A percentile compares a stretch with the other conserved stretches of the same genome.
Conservation (phyloP, 495 filamentous ascomycete species). For the Penicillium pulvis region DNA sequence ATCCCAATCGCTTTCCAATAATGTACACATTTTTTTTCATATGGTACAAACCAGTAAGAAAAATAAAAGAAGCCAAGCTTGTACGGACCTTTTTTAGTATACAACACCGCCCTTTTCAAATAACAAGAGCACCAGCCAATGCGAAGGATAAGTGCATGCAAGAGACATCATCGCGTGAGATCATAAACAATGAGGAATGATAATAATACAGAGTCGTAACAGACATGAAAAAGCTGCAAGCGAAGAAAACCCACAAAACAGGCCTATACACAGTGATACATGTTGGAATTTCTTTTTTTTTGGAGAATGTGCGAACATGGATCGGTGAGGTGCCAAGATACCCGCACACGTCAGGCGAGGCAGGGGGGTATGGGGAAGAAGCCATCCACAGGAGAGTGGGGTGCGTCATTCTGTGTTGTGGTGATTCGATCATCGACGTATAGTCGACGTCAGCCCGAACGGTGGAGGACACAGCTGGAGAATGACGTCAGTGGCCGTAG, state of each 20-base stretch:
- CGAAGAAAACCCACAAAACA: constrained; percentile 21
- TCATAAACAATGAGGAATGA: constrained; percentile 24
- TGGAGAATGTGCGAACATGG: constrained; percentile 15
- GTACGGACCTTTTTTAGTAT: constrained; percentile 2
- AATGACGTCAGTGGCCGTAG: constrained; percentile 23
- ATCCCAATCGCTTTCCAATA: not conserved
- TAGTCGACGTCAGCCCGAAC: constrained; percentile 21
- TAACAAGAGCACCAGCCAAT: constrained; percentile 10
- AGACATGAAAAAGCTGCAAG: constrained; percentile 29
- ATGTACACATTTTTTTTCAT: constrained; percentile 11
- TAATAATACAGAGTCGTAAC: constrained; percentile 30
- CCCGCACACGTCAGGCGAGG: constrained; percentile 24
- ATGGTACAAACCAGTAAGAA: constrained; percentile 2
- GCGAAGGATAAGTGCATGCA: constrained; percentile 21
- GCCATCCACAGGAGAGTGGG: constrained; percentile 8
- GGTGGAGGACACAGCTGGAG: constrained; percentile 1
- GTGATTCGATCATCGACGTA: constrained; percentile 25
- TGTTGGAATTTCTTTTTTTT: constrained; percentile 11
- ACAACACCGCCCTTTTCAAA: constrained; percentile 2
- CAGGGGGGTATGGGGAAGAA: constrained; percentile 7
- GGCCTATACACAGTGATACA: constrained; percentile 22
- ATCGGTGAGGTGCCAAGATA: constrained; percentile 17
- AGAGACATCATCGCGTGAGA: constrained; percentile 29
- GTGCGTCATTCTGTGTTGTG: constrained; percentile 20
- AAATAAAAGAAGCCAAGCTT: not conserved